Base-by-base conservation (phyloP, 2,329 filamentous ascomycete species). In the Fusarium praegraminearum region DNA sequence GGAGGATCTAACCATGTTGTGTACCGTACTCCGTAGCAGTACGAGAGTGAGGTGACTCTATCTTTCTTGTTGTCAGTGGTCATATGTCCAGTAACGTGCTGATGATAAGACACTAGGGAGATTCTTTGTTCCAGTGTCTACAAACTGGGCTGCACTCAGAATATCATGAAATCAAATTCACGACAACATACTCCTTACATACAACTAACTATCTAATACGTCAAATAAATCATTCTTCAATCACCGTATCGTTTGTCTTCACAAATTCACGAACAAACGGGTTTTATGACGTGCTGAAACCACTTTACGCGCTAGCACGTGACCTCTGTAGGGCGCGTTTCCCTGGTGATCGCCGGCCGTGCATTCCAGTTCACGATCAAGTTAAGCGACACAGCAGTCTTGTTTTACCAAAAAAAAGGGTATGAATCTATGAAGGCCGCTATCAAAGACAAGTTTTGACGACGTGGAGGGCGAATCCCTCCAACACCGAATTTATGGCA, bases 231-330 rank as follows among this genome's bases (percentile, higher is more conserved):
- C 4, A 33, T 20, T 46, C 1, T 22, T 32, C 24, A 7, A 15
- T 13, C 5, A 8, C 8, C 5, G 5, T 20, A 4, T 20, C 12
- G 30, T 20, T 16, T 22, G 5, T 30, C 5, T 15, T 30, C 3
- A 20, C 26, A 15, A 12, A 20, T 30, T 46, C 12, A 20, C 22
- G 26, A 30, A n/a, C 24, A 15, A 30, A 30, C 15, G 7, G 12
- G 18, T 15, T 18, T 66, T 43, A 65, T 65, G 62, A 65, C 62
- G 55, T 62, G 49, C 43, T 28, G 24, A 2, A 33, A 53, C 38
- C 74, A 75, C 72, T 80, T 74, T 77, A 80, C 78, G 75, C 77
- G 78, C 16, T 15, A 15, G 70, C 79, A 81, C 79, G 79, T 81
- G 79, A 70, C 5, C 3, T 7, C 12, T 75, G 78, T 71, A 78